Base-by-base conservation (phyloP, 352 stramenopile species). In the Phytophthora quininea region DNA sequence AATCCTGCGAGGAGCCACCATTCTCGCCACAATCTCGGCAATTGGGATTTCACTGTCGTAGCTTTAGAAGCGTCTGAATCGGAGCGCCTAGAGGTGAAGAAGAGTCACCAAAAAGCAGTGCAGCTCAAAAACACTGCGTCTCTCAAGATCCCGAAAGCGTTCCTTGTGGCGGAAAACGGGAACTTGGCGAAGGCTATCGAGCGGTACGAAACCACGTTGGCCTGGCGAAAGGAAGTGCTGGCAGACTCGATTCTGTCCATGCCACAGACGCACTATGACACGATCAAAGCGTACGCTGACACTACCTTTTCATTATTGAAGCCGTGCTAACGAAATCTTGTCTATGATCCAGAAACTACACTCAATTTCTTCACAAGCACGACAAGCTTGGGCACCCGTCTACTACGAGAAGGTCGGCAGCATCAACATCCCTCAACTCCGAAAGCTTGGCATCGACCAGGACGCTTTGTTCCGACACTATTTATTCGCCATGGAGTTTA, bases 401-500 rank as follows among this genome's bases (percentile, higher is more conserved):
- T 96, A 92, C 71, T 88, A 88, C 38, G 82, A 96, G 58, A 92
- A 95, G 54, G 80, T 95, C 32, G 87, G 82, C 14, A 81, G 67
- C 10, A 96, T 96, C 65, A 91, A 96, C 68, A 89, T 96, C 4
- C 82, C 86, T 51, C 75, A 88, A 48, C 71, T 97, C 4, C 82
- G 90, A 66, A 89, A 90, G 49, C 74, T 67, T 60, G 82, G 84
- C 43, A 70, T 95, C 49, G 76, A 74, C 0, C 73, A 79, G 38
- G 84, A 93, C n/a, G 78, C 88, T 32, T 68, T 96, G 3, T 90
- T 95, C 50, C 73, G 67, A 24, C 86, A 96, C 58, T 95, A 94
- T 71, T 77, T 94, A 56, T 93, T 94, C 53, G 67, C 80, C 24
- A 94, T 93, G 74, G 87, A 96, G 75, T 95, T 93, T 60, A 86